Evolutionary conservation across 1,284 basidiomycete species (phyloP).

Genomic region (Ustilago crameri): DNA sequence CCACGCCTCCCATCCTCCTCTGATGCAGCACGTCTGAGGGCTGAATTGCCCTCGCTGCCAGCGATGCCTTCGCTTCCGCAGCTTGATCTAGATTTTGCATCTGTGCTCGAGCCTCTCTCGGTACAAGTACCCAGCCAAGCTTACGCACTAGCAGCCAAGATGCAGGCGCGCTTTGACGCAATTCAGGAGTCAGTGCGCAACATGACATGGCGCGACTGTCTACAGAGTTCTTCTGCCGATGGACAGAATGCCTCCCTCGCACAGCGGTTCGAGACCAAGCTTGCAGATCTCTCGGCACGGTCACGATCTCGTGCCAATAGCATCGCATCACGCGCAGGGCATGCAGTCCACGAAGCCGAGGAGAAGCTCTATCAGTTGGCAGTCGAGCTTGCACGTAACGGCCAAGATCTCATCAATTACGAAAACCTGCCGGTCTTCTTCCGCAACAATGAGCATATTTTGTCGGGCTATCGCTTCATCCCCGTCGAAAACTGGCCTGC

Average conservation of each 20-base stretch:
- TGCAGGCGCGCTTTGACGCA: conserved; percentile 50
- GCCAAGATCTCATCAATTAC: conserved; percentile 59
- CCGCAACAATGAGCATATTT: conserved; percentile 66
- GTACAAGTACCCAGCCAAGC: conserved; percentile 38
- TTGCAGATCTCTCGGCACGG: conserved; percentile 32
- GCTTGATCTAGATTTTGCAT: conserved; percentile 44
- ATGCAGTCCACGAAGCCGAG: conserved; percentile 60
- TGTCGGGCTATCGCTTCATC: conserved; percentile 67
- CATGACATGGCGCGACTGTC: conserved; percentile 51
- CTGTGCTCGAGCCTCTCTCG: conserved; percentile 41
- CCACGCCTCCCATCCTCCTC: conserved; percentile 40
- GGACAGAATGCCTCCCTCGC: conserved; percentile 11
- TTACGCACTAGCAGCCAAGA: conserved; percentile 39
- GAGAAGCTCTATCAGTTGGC: conserved; percentile 60
- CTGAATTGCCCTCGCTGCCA: conserved; percentile 35
- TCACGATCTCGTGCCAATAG: conserved; percentile 42
- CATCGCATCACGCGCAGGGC: conserved; percentile 39
- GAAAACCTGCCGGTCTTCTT: conserved; percentile 62
- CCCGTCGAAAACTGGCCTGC: conserved; percentile 57
- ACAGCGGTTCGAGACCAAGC: conserved; percentile 41
- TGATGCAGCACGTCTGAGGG: conserved; percentile 27
- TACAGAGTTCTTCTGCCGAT: conserved; percentile 17
- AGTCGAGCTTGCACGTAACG: conserved; percentile 58
- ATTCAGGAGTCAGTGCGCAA: conserved; percentile 54
- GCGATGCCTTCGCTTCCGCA: conserved; percentile 39